These are phyloP conservation scores for Nephelium lappaceum DNA, from an alignment of 345 rosid genomes.

Conservation along the genomic window DNA sequence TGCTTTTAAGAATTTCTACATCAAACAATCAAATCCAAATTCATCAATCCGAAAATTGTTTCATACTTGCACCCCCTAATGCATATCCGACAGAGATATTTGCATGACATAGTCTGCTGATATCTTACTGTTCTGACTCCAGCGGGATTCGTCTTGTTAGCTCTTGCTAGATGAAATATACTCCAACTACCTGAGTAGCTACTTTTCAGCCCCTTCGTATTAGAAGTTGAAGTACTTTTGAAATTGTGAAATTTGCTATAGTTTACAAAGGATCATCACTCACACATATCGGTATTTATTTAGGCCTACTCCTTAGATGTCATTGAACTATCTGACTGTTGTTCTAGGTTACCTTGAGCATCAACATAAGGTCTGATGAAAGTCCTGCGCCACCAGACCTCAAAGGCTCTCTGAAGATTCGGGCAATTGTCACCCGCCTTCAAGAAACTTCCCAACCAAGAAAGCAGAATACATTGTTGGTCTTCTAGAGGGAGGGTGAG, in stretches of 20 bases:
- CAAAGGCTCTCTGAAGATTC: slow-evolving; percentile 91
- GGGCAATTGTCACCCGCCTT: slow-evolving; percentile 93
- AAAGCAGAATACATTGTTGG: slow-evolving; percentile 78
- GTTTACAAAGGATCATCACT: slow-evolving; percentile 16
- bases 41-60: slow-evolving; percentile 17
- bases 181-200: neutral
- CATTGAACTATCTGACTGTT: slow-evolving; percentile 36
- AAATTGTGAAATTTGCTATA: slow-evolving; percentile 5
- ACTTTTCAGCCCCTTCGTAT: neutral
- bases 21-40: slow-evolving; percentile 30
- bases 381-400: slow-evolving; percentile 99
- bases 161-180: neutral
- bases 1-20: slow-evolving; percentile 8
- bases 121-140: neutral
- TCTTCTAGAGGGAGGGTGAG: slow-evolving; percentile 90
- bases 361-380: slow-evolving; percentile 79
- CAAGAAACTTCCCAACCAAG: slow-evolving; percentile 85
- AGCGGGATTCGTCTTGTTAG: slow-evolving; percentile 16
- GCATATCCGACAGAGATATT: slow-evolving; percentile 1
- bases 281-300: slow-evolving; percentile 5
- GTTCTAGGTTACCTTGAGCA: slow-evolving; percentile 36
- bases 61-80: slow-evolving; percentile 14
- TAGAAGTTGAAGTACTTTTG: slow-evolving; percentile 5
- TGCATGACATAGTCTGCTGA: neutral
- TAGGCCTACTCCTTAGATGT: slow-evolving; percentile 26